Conservation (phyloP, 139 green algal species). For the Micractinium sp. region DNA sequence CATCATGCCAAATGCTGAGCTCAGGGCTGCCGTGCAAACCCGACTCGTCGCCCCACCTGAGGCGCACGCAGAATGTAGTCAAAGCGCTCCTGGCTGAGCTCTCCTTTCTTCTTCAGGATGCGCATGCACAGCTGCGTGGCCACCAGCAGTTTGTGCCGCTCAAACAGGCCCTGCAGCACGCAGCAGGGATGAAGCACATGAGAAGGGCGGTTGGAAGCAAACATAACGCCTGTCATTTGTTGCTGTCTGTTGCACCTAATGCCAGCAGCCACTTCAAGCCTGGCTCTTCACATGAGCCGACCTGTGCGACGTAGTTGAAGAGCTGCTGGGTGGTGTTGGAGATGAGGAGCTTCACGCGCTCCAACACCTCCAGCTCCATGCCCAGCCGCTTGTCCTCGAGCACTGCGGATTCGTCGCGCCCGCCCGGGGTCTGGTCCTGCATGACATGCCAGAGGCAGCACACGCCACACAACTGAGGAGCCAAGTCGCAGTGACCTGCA, state of each 20-base stretch:
- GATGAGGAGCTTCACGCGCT: constrained; percentile 81
- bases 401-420: constrained; percentile 36
- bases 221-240: no score
- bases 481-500: no score
- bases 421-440: constrained; percentile 42
- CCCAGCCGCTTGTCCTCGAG: constrained; percentile 36
- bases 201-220: background rate
- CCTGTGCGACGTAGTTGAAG: constrained; percentile 52
- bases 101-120: constrained; percentile 72
- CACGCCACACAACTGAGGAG: background rate
- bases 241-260: background rate
- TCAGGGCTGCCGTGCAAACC: background rate
- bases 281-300: background rate
- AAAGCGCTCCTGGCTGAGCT: constrained; percentile 80
- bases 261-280: background rate
- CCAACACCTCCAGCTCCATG: constrained; percentile 63
- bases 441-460: constrained; percentile 17
- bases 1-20: background rate
- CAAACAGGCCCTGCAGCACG: constrained; percentile 83
- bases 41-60: constrained; percentile 31
- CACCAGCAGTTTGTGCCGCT: constrained; percentile 94
- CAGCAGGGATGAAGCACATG: background rate
- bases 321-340: constrained; percentile 73
- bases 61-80: constrained; percentile 85
- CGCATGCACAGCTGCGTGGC: constrained; percentile 89